Percentiles rank a stretch among this genome's conserved stretches.
These are phyloP conservation scores for Xanthoconium stramineum DNA, from an alignment of 768 basidiomycete genomes.

Conservation along the genomic window DNA sequence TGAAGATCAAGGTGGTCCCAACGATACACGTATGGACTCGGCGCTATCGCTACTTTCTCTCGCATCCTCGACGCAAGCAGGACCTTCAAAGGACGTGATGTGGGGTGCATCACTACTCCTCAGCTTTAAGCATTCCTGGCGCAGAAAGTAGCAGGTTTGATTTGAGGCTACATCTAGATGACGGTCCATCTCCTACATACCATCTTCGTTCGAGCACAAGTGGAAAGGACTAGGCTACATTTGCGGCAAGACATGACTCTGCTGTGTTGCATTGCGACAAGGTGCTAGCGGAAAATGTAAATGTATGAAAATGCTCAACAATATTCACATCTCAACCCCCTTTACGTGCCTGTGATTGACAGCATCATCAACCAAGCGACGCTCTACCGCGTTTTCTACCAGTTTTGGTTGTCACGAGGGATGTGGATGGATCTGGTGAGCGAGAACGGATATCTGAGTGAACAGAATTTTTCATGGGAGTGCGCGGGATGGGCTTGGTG, in stretches of 20 bases:
- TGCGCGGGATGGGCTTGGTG: constrained; percentile 9
- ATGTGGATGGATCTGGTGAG: constrained; percentile 11
- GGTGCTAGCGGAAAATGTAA: constrained; percentile 25
- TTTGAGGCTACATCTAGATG: constrained; percentile 18
- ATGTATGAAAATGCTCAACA: constrained; percentile 28
- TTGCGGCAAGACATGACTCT: constrained; percentile 18
- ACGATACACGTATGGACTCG: constrained; percentile 19
- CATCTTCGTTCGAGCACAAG: constrained; percentile 17
- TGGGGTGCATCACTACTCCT: constrained; percentile 29
- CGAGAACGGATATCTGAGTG: constrained; percentile 13
- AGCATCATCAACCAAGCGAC: constrained; percentile 24
- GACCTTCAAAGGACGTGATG: constrained; percentile 23
- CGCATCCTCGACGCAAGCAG: constrained; percentile 10
- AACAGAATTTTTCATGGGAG: constrained; percentile 19
- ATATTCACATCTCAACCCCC: constrained; percentile 18
- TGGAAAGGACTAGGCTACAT: constrained; percentile 29
- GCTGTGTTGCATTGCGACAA: constrained; percentile 25
- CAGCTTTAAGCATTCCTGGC: constrained; percentile 28
- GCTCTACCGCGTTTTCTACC: constrained; percentile 34
- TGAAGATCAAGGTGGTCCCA: constrained; percentile 4
- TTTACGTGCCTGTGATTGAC: constrained; percentile 16
- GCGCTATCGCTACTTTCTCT: constrained; percentile 32
- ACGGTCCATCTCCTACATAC: constrained; percentile 23
- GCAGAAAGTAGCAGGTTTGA: constrained; percentile 20
- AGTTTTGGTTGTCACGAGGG: constrained; percentile 18